phyloP scores from a whole-genome alignment of 495 filamentous ascomycete species.

The Neurospora africana region DNA sequence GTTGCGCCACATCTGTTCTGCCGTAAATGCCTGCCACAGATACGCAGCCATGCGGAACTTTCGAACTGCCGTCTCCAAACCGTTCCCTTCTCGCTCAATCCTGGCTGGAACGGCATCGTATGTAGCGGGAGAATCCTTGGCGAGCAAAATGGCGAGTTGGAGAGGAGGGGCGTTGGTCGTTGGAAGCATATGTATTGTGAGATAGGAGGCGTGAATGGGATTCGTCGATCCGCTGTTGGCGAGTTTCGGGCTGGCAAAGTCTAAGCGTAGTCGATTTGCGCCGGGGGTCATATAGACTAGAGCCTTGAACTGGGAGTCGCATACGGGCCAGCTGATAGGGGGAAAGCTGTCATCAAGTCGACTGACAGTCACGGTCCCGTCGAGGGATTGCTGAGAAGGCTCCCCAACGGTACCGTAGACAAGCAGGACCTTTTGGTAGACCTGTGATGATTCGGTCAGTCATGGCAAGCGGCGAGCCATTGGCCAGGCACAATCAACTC shows the following conservation, averaged over 20 bases:
- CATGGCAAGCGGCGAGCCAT: neutral
- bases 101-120: slow-evolving; percentile 74
- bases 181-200: slow-evolving; percentile 76
- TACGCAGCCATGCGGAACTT: slow-evolving; percentile 90
- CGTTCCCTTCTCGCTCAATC: slow-evolving; percentile 67
- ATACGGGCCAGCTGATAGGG: slow-evolving; percentile 71
- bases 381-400: slow-evolving; percentile 54
- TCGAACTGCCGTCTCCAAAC: slow-evolving; percentile 62
- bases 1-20: slow-evolving; percentile 87
- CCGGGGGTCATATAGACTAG: slow-evolving; percentile 79
- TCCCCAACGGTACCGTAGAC: slow-evolving; percentile 73
- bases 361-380: slow-evolving; percentile 68
- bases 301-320: slow-evolving; percentile 78
- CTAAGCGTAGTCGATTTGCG: slow-evolving; percentile 73
- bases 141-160: slow-evolving; percentile 74
- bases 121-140: slow-evolving; percentile 76
- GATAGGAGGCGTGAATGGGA: slow-evolving; percentile 63
- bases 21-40: slow-evolving; percentile 91
- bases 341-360: slow-evolving; percentile 81
- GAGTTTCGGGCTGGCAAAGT: slow-evolving; percentile 74
- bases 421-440: slow-evolving; percentile 79
- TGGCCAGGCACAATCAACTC: slow-evolving; percentile 1
- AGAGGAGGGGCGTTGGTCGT: slow-evolving; percentile 65
- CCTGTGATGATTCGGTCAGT: slow-evolving; percentile 37
- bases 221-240: slow-evolving; percentile 57